Percentiles rank a stretch among this genome's conserved stretches.
Conservation (phyloP, 2,329 filamentous ascomycete species). For the Stemphylium lycopersici region DNA sequence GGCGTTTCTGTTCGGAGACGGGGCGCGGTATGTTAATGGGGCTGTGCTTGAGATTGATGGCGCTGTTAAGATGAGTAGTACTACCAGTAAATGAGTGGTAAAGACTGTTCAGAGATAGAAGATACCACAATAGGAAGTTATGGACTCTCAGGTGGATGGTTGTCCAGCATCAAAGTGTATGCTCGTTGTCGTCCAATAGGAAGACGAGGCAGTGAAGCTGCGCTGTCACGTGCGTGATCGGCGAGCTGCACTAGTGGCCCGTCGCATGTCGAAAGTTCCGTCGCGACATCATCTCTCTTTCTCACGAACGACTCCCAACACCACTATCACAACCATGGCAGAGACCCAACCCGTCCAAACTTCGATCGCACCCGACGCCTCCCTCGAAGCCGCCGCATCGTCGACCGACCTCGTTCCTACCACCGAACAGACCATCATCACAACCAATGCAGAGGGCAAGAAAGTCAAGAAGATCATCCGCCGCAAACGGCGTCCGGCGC, state of each 20-base stretch:
- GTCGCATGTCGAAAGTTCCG: conserved; percentile 24
- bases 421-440: conserved; percentile 40
- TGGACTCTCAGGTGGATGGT: too few species aligned
- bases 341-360: conserved; percentile 25
- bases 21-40: conserved; percentile 56
- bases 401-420: conserved; percentile 34
- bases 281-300: conserved; percentile 11
- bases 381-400: conserved; percentile 29
- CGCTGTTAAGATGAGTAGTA: conserved; percentile 42
- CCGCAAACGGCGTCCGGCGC: conserved; percentile 86
- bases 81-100: conserved; percentile 24
- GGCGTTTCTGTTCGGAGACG: conserved; percentile 56
- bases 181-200: background rate
- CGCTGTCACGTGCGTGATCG: conserved; percentile 56
- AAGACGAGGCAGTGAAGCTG: background rate
- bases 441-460: conserved; percentile 55
- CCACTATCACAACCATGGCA: conserved; percentile 34
- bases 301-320: background rate
- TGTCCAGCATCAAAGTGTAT: background rate
- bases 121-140: too few species aligned
- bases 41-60: conserved; percentile 58
- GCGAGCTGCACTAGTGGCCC: conserved; percentile 14
- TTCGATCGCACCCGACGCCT: conserved; percentile 28
- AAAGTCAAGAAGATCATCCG: conserved; percentile 92
- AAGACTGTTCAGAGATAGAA: too few species aligned